Evolutionary conservation across 2,329 filamentous ascomycete genomes (phyloP).

Genomic region (Botrytis squamosa): DNA sequence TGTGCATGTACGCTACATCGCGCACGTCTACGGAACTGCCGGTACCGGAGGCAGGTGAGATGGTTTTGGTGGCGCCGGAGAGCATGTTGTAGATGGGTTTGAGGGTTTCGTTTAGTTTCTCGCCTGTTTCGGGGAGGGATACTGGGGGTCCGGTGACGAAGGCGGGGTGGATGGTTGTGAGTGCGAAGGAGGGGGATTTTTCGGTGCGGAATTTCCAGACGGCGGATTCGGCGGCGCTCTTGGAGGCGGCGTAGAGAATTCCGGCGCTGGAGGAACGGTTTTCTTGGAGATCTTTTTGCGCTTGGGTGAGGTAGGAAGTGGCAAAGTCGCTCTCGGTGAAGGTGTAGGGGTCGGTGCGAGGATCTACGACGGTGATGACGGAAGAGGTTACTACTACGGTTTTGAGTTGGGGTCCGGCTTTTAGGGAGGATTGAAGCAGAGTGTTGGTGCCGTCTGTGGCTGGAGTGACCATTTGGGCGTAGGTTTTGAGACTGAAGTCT

Average conservation of each 20-base stretch:
- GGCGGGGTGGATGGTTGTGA: constrained; percentile 44
- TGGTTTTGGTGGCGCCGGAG: constrained; percentile 36
- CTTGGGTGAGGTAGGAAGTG: constrained; percentile 38
- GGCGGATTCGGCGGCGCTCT: constrained; percentile 42
- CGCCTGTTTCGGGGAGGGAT: constrained; percentile 35
- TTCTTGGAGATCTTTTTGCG: constrained; percentile 36
- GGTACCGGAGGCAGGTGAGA: constrained; percentile 33
- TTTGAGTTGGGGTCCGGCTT: constrained; percentile 41
- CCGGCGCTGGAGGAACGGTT: constrained; percentile 25
- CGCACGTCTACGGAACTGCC: constrained; percentile 45
- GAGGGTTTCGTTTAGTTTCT: constrained; percentile 41
- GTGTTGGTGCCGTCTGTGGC: constrained; percentile 35
- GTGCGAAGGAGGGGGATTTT: constrained; percentile 41
- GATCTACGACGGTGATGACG: constrained; percentile 31
- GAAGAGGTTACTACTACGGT: constrained; percentile 46
- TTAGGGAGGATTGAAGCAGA: constrained; percentile 37
- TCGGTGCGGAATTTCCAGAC: constrained; percentile 43
- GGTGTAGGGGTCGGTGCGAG: constrained; percentile 29
- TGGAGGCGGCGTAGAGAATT: constrained; percentile 43
- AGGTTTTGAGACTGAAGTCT: constrained; percentile 36
- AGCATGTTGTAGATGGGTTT: constrained; percentile 40
- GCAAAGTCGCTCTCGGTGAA: constrained; percentile 36
- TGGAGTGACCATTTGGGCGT: constrained; percentile 34
- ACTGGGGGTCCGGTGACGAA: constrained; percentile 46
- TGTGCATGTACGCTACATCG: constrained; percentile 45